phyloP scores from a whole-genome alignment of 768 basidiomycete species.

The Tephrocybe rancida region DNA sequence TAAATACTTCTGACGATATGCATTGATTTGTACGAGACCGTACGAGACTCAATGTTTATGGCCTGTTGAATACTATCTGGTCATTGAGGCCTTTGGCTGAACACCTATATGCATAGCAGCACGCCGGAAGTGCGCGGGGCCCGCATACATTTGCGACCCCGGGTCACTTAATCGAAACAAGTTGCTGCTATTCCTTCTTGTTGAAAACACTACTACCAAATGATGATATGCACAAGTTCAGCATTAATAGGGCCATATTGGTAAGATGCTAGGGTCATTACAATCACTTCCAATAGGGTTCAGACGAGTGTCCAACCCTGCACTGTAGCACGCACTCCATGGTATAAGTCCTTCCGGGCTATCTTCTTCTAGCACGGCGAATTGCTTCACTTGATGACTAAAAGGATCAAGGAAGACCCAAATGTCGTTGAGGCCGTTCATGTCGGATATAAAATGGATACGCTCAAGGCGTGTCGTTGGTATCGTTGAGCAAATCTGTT shows the following conservation, averaged over 20 bases:
- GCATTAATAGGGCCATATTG: background rate
- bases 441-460: background rate
- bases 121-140: conserved; percentile 23
- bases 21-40: too few species aligned
- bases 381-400: background rate
- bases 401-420: background rate
- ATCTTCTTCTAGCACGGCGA: background rate
- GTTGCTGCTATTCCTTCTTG: conserved; percentile 13
- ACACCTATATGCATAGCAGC: too few species aligned
- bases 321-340: background rate
- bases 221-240: background rate
- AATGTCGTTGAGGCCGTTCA: background rate
- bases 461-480: background rate
- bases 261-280: background rate
- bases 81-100: too few species aligned
- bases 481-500: background rate
- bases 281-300: background rate
- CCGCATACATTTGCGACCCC: conserved; percentile 14
- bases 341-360: background rate
- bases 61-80: too few species aligned
- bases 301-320: background rate
- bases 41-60: too few species aligned
- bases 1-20: too few species aligned
- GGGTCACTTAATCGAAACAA: conserved; percentile 17
- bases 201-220: too few species aligned